Evolutionary conservation across 225 moss, liverwort and hornwort genomes (phyloP).

Genomic region (Anthoceros angustus): DNA sequence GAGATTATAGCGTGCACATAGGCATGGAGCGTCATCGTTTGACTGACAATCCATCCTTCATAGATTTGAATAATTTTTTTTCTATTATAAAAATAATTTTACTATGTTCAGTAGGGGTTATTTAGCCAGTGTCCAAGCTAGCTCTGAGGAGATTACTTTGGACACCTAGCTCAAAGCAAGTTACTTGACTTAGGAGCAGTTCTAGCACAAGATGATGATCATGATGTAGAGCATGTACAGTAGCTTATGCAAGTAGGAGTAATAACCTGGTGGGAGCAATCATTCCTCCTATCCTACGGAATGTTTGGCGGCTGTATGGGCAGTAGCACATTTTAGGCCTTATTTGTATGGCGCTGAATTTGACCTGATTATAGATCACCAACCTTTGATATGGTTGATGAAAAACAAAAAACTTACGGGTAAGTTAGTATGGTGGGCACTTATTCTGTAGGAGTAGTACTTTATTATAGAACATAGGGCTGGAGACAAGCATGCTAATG

Average conservation of each 20-base stretch:
- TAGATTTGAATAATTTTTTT: too few species aligned
- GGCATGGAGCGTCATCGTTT: too few species aligned
- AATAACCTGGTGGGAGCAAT: slow-evolving; percentile 5
- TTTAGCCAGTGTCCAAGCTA: too few species aligned
- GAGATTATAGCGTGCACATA: too few species aligned
- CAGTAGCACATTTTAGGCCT: slow-evolving; percentile 3
- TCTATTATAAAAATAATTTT: too few species aligned
- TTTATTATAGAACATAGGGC: slow-evolving; percentile 9
- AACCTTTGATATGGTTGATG: slow-evolving; percentile 12
- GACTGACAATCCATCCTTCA: too few species aligned
- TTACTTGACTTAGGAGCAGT: background rate
- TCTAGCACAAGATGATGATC: slow-evolving; percentile 7
- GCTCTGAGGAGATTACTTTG: too few species aligned
- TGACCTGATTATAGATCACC: slow-evolving; percentile 10
- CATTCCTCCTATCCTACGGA: slow-evolving; percentile 13
- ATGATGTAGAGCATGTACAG: slow-evolving; percentile 4
- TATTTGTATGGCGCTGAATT: slow-evolving; percentile 10
- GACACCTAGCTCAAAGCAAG: too few species aligned
- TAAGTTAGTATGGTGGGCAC: too few species aligned
- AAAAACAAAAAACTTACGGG: slow-evolving; percentile 12
- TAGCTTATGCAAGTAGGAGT: slow-evolving; percentile 11
- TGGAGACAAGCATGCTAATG: slow-evolving; percentile 6
- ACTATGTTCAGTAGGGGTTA: too few species aligned
- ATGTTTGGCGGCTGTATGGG: slow-evolving; percentile 15
- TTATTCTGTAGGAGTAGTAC: slow-evolving; percentile 12